Conservation (phyloP, 495 filamentous ascomycete genomes). For the Penicillium salamii region DNA sequence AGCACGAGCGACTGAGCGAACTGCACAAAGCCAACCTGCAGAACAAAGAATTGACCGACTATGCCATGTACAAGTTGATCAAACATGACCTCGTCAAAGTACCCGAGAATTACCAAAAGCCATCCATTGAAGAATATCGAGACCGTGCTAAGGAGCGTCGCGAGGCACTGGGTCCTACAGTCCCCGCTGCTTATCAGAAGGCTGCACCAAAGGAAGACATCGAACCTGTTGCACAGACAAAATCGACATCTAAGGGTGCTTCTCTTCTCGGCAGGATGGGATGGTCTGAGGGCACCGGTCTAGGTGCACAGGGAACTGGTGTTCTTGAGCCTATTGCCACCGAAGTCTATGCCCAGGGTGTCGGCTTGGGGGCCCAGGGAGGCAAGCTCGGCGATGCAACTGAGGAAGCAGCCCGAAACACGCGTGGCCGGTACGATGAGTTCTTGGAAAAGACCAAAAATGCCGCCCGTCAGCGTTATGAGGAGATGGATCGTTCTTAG, state of each 20-base stretch:
- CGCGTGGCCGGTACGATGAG: slow-evolving; percentile 63
- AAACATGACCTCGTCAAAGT: slow-evolving; percentile 42
- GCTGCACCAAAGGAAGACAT: slow-evolving; percentile 31
- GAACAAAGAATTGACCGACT: slow-evolving; percentile 55
- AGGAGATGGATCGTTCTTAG: slow-evolving; percentile 48
- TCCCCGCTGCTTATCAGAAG: slow-evolving; percentile 36
- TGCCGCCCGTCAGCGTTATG: slow-evolving; percentile 75
- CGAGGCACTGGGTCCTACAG: slow-evolving; percentile 68
- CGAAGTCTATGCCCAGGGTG: slow-evolving; percentile 76
- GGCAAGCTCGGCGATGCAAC: slow-evolving; percentile 79
- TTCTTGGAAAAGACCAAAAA: slow-evolving; percentile 79
- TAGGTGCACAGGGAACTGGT: slow-evolving; percentile 78
- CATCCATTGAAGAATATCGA: slow-evolving; percentile 53
- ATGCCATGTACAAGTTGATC: slow-evolving; percentile 56
- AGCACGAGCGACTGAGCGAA: slow-evolving; percentile 73
- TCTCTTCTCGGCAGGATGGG: slow-evolving; percentile 88
- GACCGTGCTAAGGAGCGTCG: slow-evolving; percentile 83
- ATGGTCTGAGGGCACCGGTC: slow-evolving; percentile 74
- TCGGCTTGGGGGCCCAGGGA: slow-evolving; percentile 81
- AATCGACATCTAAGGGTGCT: slow-evolving; percentile 71
- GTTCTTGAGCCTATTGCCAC: slow-evolving; percentile 74
- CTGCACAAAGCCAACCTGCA: slow-evolving; percentile 71
- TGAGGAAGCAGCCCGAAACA: slow-evolving; percentile 74
- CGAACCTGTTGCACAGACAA: slow-evolving; percentile 37
- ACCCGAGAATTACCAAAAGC: not conserved